Base-by-base conservation (phyloP, 2,329 filamentous ascomycete genomes). In the Claviceps monticola region DNA sequence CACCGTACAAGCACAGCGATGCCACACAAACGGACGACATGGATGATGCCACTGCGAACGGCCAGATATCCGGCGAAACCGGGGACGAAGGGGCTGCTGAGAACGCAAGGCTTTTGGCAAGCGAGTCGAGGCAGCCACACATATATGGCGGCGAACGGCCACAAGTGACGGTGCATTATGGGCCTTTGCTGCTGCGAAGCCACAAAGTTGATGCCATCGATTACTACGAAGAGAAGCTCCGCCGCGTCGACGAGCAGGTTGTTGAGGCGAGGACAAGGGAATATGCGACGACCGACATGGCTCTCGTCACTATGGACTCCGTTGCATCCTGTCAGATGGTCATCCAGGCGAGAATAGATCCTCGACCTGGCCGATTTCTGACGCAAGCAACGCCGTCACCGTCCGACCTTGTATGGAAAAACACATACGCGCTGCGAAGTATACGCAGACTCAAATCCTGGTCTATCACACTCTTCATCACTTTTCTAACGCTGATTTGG, bases 281-380 rank as follows among this genome's bases (percentile, higher is more conserved):
- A 3, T 97, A 89, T 60, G 71, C 76, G 5, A 75, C 93, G 0
- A 90, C 83, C 1, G 84, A 91, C 48, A 77, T 94, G 54, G 94
- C 94, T 1, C 96, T 98, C 66, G 87, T 98, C 41, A 97, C 93
- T 0, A 94, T 98, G 88, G 88, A 96, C 69, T 93, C 88, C 3
- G 93, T 95, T 48, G 87, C 90, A 14, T 84, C 90, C 36, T 83
- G 80, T 59, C 93, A 98, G 70, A 95, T 97, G 89, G 88, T 90
- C 23, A 88, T 95, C 44, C 93, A 98, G 67, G 90, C 93, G 4
- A 83, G 95, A 11, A 81, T 98, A 50, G 91, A 97, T 62, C 89
- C 93, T 3, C 84, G 86, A 11, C 93, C 94, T 0, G 83, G 90
- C 53, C 84, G 86, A 54, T 76, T 98, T 5, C 73, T 95, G 51